Evolutionary conservation across 1,284 basidiomycete species (phyloP).

Genomic region (Quambalaria eucalypti): DNA sequence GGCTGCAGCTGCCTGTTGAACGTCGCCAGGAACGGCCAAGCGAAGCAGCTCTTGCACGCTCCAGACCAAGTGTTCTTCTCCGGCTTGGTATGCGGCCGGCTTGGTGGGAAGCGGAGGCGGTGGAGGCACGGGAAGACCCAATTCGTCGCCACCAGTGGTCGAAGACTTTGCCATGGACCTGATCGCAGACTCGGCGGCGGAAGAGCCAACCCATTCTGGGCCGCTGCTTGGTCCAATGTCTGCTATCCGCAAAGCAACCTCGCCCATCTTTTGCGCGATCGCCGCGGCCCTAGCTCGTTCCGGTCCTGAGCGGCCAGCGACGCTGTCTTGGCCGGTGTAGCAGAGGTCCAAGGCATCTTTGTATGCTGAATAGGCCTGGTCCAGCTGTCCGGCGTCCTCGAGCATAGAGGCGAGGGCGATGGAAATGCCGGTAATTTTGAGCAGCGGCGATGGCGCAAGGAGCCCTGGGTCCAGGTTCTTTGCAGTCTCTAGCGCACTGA

Average conservation of each 20-base stretch:
- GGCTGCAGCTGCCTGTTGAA: slow-evolving; percentile 13
- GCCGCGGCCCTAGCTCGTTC: slow-evolving; percentile 37
- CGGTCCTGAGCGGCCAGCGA: background rate
- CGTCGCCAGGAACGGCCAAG: slow-evolving; percentile 16
- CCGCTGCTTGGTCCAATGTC: slow-evolving; percentile 10
- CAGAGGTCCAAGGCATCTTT: slow-evolving; percentile 34
- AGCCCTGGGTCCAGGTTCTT: background rate
- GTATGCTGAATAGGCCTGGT: slow-evolving; percentile 22
- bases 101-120: background rate
- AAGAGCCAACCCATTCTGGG: background rate
- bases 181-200: background rate
- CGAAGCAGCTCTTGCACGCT: slow-evolving; percentile 43
- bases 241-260: slow-evolving; percentile 21
- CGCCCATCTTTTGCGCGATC: slow-evolving; percentile 36
- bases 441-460: slow-evolving; percentile 9
- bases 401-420: slow-evolving; percentile 41
- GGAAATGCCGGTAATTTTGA: slow-evolving; percentile 44
- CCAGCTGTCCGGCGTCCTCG: slow-evolving; percentile 11
- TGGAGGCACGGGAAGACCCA: background rate
- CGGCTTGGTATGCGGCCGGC: slow-evolving; percentile 12
- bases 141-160: background rate
- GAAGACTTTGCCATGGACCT: background rate
- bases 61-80: slow-evolving; percentile 44
- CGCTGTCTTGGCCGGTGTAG: slow-evolving; percentile 5
- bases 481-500: slow-evolving; percentile 6